These are phyloP conservation scores for Ceriops tagal DNA, from an alignment of 345 rosid genomes.

Conservation along the genomic window DNA sequence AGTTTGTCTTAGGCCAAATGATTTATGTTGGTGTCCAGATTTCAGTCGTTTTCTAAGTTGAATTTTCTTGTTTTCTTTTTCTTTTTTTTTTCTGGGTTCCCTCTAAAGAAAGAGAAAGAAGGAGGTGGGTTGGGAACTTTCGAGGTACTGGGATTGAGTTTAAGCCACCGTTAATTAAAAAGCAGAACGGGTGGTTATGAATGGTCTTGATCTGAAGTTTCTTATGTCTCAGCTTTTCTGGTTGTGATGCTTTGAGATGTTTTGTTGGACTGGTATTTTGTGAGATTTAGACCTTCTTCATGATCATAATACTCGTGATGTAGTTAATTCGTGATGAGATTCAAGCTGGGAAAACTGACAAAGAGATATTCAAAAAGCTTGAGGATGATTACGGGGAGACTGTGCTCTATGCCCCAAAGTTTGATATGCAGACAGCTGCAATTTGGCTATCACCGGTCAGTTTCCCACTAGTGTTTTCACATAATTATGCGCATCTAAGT, in stretches of 20 bases:
- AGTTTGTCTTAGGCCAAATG: no score
- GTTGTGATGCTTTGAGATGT: no score
- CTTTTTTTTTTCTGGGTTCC: no score
- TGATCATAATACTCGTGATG: constrained; percentile 13
- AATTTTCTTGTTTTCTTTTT: no score
- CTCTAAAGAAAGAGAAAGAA: not conserved
- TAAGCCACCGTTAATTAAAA: no score
- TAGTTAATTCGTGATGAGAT: constrained; percentile 95
- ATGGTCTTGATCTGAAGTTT: no score
- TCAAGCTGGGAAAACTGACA: constrained; percentile 76
- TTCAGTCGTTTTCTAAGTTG: not conserved
- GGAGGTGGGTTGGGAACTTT: not conserved
- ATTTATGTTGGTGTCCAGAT: no score
- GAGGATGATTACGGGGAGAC: constrained; percentile 96
- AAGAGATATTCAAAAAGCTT: constrained; percentile 84
- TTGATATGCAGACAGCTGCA: constrained; percentile 88
- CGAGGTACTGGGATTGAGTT: no score
- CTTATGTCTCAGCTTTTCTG: no score
- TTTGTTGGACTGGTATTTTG: no score
- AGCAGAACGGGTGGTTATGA: no score
- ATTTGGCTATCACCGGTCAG: constrained; percentile 90
- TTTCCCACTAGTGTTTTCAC: constrained; percentile 13
- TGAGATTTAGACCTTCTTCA: not conserved
- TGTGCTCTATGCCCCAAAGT: constrained; percentile 86
- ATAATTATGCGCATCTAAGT: not conserved